Conservation (phyloP, 352 stramenopile genomes). For the Pythium volutum region DNA sequence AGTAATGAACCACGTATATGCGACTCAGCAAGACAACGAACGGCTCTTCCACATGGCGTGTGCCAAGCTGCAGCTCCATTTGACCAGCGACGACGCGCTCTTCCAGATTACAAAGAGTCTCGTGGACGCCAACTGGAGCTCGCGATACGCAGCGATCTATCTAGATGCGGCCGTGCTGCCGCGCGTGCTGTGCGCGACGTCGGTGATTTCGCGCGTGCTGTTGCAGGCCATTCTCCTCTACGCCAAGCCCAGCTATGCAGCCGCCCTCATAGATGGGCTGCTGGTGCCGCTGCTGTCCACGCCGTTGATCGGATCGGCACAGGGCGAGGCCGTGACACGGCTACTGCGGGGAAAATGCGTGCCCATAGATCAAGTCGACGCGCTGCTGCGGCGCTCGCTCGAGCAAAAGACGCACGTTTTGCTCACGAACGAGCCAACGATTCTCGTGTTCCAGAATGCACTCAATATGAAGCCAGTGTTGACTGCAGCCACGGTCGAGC, state of each 20-base stretch:
- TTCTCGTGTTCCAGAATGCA: constrained; percentile 75
- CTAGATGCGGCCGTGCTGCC: constrained; percentile 53
- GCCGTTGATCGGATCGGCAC: constrained; percentile 34
- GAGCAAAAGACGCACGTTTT: neutral
- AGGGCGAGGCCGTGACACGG: constrained; percentile 67
- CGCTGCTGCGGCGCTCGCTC: constrained; percentile 38
- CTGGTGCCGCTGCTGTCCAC: constrained; percentile 49
- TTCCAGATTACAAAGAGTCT: constrained; percentile 56
- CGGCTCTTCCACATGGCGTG: constrained; percentile 47
- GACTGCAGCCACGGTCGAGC: constrained; percentile 41
- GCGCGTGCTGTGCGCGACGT: constrained; percentile 49
- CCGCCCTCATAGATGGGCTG: constrained; percentile 45
- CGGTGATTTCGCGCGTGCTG: constrained; percentile 72
- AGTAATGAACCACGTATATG: constrained; percentile 58
- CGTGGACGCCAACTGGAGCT: constrained; percentile 68
- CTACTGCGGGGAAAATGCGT: constrained; percentile 56
- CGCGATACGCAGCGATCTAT: constrained; percentile 59
- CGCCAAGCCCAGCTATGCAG: constrained; percentile 36
- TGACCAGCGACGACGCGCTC: constrained; percentile 57
- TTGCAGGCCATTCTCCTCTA: constrained; percentile 60
- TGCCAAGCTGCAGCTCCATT: constrained; percentile 37
- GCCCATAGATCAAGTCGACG: constrained; percentile 44
- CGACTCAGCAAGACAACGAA: constrained; percentile 55
- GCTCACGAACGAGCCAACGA: constrained; percentile 56
- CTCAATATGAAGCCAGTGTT: constrained; percentile 57